phyloP scores from a whole-genome alignment of 257 asterid species.

The Fraxinus americana region DNA sequence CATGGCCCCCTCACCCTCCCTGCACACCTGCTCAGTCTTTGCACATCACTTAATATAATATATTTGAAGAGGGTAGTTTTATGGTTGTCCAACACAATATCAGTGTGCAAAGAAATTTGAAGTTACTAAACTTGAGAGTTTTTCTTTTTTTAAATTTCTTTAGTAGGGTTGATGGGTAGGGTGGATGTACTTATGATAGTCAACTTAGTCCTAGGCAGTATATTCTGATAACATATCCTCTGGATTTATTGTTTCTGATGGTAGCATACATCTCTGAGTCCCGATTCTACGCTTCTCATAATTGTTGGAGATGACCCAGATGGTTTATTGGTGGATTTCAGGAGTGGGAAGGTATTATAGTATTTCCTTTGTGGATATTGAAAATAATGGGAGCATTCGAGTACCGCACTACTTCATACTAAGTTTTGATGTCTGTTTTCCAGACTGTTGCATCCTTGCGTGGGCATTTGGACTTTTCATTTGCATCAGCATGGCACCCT shows the following conservation, averaged over 20 bases:
- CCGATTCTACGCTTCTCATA: constrained; percentile 72
- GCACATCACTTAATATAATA: neutral
- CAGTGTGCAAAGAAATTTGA: neutral
- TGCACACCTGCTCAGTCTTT: neutral
- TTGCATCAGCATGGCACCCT: constrained; percentile 98
- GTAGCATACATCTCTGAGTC: constrained; percentile 91
- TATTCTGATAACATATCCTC: constrained; percentile 4
- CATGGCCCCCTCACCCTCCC: constrained; percentile 11
- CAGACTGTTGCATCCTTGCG: constrained; percentile 60
- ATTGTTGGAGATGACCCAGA: constrained; percentile 88
- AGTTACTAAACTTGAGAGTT: neutral
- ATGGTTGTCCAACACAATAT: neutral
- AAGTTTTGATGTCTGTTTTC: constrained; percentile 10
- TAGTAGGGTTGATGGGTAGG: neutral
- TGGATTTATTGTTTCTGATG: constrained; percentile 22
- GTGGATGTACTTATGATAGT: neutral
- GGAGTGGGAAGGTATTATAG: constrained; percentile 65
- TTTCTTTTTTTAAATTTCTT: neutral
- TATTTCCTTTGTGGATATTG: constrained; percentile 7
- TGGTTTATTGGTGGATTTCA: constrained; percentile 73
- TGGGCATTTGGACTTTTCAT: constrained; percentile 85
- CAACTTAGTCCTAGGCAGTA: neutral
- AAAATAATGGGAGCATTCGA: neutral
- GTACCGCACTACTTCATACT: neutral
- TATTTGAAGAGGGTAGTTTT: neutral